Conservation (phyloP, 352 stramenopile species). For the Lagenidium giganteum region DNA sequence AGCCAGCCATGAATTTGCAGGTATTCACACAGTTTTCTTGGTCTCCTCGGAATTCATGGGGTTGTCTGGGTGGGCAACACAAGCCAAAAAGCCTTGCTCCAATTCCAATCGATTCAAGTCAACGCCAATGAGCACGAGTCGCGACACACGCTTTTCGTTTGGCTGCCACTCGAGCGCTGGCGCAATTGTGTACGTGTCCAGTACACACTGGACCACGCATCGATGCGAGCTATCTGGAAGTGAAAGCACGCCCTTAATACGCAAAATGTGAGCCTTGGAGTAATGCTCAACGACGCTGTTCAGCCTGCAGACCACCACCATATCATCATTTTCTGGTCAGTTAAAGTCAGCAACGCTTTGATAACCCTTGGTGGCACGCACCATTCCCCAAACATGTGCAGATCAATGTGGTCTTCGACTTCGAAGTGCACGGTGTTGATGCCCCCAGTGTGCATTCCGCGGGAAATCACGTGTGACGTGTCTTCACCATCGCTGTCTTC, state of each 20-base stretch:
- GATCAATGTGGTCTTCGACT: conserved; percentile 36
- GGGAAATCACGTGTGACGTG: conserved; percentile 4
- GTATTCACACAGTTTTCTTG: too few relatives aligned
- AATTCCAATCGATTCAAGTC: conserved; percentile 36
- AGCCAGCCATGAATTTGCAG: too few relatives aligned
- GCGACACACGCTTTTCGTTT: conserved; percentile 29
- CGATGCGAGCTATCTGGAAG: conserved; percentile 33
- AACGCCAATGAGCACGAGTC: conserved; percentile 64
- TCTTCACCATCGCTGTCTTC: not conserved
- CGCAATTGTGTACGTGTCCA: conserved; percentile 75
- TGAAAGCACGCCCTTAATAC: conserved; percentile 59
- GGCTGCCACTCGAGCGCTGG: conserved; percentile 31
- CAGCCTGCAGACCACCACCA: conserved; percentile 18
- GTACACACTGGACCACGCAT: conserved; percentile 63
- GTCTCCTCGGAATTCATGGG: not conserved
- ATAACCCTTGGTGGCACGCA: conserved; percentile 8
- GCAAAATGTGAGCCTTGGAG: conserved; percentile 49
- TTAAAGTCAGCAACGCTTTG: not conserved
- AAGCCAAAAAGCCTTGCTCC: conserved; percentile 38
- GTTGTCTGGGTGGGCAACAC: conserved; percentile 18
- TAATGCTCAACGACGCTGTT: conserved; percentile 46
- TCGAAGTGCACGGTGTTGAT: conserved; percentile 56
- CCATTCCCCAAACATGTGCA: conserved; percentile 54
- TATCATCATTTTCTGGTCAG: not conserved
- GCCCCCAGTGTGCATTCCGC: conserved; percentile 39